Conservation (phyloP, 176 grass and related monocot genomes). For the Aegilops speltoides region DNA sequence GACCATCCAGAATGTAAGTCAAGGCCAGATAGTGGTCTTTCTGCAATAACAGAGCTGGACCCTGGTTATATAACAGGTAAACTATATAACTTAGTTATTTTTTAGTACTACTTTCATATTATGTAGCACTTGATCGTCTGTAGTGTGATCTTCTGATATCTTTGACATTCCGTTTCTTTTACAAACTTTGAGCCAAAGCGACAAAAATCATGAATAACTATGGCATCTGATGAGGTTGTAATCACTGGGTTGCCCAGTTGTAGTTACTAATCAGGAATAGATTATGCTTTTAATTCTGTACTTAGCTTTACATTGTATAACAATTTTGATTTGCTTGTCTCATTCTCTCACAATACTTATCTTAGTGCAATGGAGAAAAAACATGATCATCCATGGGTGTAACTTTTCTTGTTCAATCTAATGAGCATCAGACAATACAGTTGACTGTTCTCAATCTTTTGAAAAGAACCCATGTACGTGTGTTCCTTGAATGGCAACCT, state of each 20-base stretch:
- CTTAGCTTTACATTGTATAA: background rate
- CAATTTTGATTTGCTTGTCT: background rate
- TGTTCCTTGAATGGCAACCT: slow-evolving; percentile 4
- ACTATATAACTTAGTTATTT: slow-evolving; percentile 15
- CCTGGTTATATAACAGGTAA: slow-evolving; percentile 97
- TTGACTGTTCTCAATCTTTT: slow-evolving; percentile 13
- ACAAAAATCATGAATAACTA: background rate
- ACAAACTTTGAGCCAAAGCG: background rate
- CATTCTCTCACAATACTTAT: background rate
- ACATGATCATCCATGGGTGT: background rate
- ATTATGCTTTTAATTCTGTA: background rate
- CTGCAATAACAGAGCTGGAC: slow-evolving; percentile 95
- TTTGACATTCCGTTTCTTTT: background rate
- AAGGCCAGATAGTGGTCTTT: slow-evolving; percentile 90
- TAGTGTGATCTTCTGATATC: background rate
- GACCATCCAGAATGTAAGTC: slow-evolving; percentile 96
- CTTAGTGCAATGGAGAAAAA: background rate
- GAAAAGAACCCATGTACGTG: background rate
- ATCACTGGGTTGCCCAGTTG: background rate
- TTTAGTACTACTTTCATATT: slow-evolving; percentile 1
- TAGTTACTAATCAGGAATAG: background rate
- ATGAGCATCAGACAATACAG: background rate
- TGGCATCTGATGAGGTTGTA: background rate
- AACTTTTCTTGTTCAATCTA: slow-evolving; percentile 9
- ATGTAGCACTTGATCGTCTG: background rate